Base-by-base conservation (phyloP, 2,329 filamentous ascomycete genomes). In the Eutypella sp. region DNA sequence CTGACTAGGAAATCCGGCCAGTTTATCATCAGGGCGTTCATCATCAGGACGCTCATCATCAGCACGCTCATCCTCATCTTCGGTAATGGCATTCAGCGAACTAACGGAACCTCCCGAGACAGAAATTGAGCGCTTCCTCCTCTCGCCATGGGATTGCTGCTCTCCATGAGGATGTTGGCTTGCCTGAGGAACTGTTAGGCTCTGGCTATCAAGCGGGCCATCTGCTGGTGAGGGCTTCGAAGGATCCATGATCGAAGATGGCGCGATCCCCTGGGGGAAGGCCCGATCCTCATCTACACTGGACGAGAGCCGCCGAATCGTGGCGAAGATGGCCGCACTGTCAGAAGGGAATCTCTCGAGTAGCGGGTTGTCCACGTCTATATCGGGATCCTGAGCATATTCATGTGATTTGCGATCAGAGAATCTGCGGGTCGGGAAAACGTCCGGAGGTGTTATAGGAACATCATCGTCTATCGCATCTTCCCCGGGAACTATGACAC, bases 341-440 rank as follows among this genome's bases (percentile, higher is more conserved):
- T 63, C 55, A 10, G 57, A 58, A 7, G 62, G 61, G 44, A 65
- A 63, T 15, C 44, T 47, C 41, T 64, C 62, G 20, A 64, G 34
- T 16, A 45, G 48, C 37, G 62, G 61, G 39, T 64, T 52, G 31
- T 64, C 53, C 18, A 54, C 52, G 40, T 64, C 53, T n/a, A 53
- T 42, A 4, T 53, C 47, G 25, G 39, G 19, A 7, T 53, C 46
- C n/a, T 44, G 45, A 24, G 15, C 27, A 18, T 50, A 41, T 16
- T 42, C 41, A 25, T 44, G 36, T 25, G 16, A 25, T 10, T 38
- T 23, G 3, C 18, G 33, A 23, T 43, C 33, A 13, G 36, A 15
- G 10, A 16, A 19, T 23, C 24, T 34, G 19, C 13, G 38, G 2
- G 23, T 36, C 16, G 47, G 33, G 10, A 44, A 24, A 22, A 33